Conservation (phyloP, 2,329 filamentous ascomycete genomes). For the Malbranchea zuffiana region DNA sequence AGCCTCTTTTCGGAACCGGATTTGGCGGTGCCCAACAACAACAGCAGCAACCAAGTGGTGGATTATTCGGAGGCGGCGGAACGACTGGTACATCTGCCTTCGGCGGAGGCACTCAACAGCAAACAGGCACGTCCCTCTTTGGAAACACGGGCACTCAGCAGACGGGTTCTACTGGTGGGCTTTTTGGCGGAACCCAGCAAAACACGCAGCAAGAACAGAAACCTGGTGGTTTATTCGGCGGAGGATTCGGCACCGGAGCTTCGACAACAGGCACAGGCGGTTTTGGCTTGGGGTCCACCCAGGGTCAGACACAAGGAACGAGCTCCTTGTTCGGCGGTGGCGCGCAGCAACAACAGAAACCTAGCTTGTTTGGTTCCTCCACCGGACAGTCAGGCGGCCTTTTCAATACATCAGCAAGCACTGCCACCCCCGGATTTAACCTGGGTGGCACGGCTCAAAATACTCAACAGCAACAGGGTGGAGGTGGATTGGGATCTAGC, state of each 20-base stretch:
- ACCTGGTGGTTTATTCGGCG: conserved; percentile 10
- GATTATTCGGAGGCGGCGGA: conserved; percentile 36
- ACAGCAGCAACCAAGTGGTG: conserved; percentile 28
- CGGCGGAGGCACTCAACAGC: conserved; percentile 32
- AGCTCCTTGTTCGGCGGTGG: conserved; percentile 31
- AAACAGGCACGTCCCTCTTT: conserved; percentile 28
- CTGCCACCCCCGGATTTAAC: conserved; percentile 16
- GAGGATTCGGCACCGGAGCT: conserved; percentile 10
- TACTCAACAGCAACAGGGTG: conserved; percentile 28
- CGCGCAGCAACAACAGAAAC: conserved; percentile 26
- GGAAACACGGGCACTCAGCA: conserved; percentile 28
- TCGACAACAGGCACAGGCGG: conserved; percentile 9
- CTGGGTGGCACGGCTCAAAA: conserved; percentile 10
- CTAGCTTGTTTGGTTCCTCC: conserved; percentile 42
- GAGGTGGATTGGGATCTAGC: conserved; percentile 29
- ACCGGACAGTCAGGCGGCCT: conserved; percentile 22
- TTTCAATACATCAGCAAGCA: conserved; percentile 20
- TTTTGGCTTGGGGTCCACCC: conserved; percentile 15
- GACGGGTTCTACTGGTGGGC: conserved; percentile 26
- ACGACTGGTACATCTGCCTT: conserved; percentile 19
- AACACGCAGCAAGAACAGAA: conserved; percentile 24
- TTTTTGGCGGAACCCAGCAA: conserved; percentile 37
- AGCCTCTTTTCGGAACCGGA: conserved; percentile 25
- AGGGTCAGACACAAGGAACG: conserved; percentile 24
- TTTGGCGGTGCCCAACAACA: conserved; percentile 31